Evolutionary conservation across 768 basidiomycete species (phyloP), one percentile per base, ranked within the genome.

Genomic region (Leccinum uliginosum): DNA sequence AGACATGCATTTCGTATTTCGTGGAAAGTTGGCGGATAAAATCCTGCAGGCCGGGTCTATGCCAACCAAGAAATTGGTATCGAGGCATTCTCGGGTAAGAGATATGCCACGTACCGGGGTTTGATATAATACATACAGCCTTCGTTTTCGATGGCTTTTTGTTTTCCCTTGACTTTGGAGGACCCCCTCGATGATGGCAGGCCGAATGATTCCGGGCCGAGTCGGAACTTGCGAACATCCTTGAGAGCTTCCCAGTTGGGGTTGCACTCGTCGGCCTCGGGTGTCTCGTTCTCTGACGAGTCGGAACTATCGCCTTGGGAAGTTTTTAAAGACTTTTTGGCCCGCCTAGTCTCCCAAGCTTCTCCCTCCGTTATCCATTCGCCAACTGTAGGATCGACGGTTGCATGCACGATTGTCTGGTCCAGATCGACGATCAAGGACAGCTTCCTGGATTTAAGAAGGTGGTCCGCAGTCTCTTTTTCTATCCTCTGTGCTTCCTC

Each of bases 1-100:
- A 99, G 48, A 99, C 95, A 71, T 98, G 97, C 93, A 98, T 93
- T 75, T 98, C 95, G 72, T 96, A 99, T 67, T 89, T 86, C 50
- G 77, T 75, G 34, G 89, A 81, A 62, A 89, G 81, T 46, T 79
- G 77, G 58, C 76, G 74, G 52, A 99, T 78, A 71, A 99, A 98
- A 48, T 83, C 79, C 54, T 78, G 74, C 75, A 93, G 82, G n/a
- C 93, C 91, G 8, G 94, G 94, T 62, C 94, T 86, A 35, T 34
- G 43, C 15, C 49, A 43, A 40, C 14, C 5, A 17, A 46, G 45
- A 15, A 58, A 26, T 58, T 35, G 35, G 43, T 45, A 46, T 9
- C 27, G 9, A 43, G 26, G 12, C 15, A 47, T 34, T 53, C 29
- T 10, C 6, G 32, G 32, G 23, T 19, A 27, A 10, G 30, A 46